phyloP scores from a whole-genome alignment of 176 grass and related monocot genomes.

The Eremochloa ophiuroides region DNA sequence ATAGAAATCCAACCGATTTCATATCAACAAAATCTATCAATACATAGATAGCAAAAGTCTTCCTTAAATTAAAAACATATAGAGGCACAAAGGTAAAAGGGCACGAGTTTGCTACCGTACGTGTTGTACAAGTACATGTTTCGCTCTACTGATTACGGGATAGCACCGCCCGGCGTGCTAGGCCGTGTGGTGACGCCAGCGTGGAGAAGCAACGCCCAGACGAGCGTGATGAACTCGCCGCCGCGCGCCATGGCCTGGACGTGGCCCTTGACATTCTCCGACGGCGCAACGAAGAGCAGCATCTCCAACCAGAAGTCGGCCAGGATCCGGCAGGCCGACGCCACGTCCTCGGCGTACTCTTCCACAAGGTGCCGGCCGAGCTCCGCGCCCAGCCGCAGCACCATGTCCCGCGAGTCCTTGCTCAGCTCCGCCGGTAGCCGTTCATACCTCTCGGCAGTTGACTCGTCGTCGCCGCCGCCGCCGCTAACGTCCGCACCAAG shows the following conservation, averaged over 20 bases:
- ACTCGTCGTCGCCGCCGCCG: neutral
- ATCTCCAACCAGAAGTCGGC: slow-evolving; percentile 32
- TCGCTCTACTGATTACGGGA: neutral
- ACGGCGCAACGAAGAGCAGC: slow-evolving; percentile 30
- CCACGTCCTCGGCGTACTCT: neutral
- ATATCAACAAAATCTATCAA: too few relatives aligned
- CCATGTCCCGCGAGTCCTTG: neutral
- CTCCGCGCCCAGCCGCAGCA: slow-evolving; percentile 5
- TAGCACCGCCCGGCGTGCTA: neutral
- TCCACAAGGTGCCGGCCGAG: slow-evolving; percentile 1
- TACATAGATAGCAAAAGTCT: too few relatives aligned
- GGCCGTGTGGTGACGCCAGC: slow-evolving; percentile 22
- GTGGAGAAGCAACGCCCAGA: slow-evolving; percentile 41
- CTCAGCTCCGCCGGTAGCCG: neutral
- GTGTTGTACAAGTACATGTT: too few relatives aligned
- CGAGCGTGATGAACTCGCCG: slow-evolving; percentile 40
- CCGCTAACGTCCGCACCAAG: neutral
- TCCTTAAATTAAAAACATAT: too few relatives aligned
- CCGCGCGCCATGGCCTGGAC: slow-evolving; percentile 28
- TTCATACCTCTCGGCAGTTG: neutral
- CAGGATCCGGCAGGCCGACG: slow-evolving; percentile 7
- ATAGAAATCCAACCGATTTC: too few relatives aligned
- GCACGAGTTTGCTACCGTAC: too few relatives aligned
- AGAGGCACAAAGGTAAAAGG: too few relatives aligned
- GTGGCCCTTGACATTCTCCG: slow-evolving; percentile 34